phyloP scores from a whole-genome alignment of 1,139 yeast genomes.

The Debaryomyces sp. region DNA sequence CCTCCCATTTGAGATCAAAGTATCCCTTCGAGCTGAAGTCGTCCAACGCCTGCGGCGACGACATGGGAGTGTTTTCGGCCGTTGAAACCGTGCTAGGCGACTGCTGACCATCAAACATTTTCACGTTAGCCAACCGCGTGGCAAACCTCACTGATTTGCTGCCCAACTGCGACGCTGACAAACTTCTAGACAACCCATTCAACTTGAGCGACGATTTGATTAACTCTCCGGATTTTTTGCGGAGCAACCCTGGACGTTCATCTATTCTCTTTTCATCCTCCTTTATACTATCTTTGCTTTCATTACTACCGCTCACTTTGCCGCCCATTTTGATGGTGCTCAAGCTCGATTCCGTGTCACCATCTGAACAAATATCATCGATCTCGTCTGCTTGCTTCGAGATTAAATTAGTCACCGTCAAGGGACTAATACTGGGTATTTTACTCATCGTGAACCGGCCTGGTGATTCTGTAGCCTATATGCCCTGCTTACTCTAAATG shows the following conservation, averaged over 20 bases:
- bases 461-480: background rate
- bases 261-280: background rate
- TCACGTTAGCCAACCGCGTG: slow-evolving; percentile 37
- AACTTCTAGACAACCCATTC: slow-evolving; percentile 26
- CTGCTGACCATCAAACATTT: slow-evolving; percentile 46
- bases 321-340: slow-evolving; percentile 6
- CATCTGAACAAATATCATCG: slow-evolving; percentile 1
- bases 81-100: slow-evolving; percentile 43
- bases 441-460: background rate
- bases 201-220: slow-evolving; percentile 44
- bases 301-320: background rate
- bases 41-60: slow-evolving; percentile 33
- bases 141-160: slow-evolving; percentile 43
- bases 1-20: slow-evolving; percentile 20
- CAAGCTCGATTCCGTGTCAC: slow-evolving; percentile 7
- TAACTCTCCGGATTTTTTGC: slow-evolving; percentile 43
- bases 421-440: slow-evolving; percentile 5
- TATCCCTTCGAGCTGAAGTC: slow-evolving; percentile 15
- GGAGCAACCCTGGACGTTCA: slow-evolving; percentile 24
- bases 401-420: slow-evolving; percentile 8
- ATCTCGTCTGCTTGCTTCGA: slow-evolving; percentile 5
- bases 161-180: slow-evolving; percentile 30
- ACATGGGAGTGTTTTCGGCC: slow-evolving; percentile 34
- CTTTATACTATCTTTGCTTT: background rate
- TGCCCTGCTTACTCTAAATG: background rate